A percentile compares a stretch with the other conserved stretches of the same genome.
phyloP scores from a whole-genome alignment of 345 rosid species.

The Aurinia saxatilis region DNA sequence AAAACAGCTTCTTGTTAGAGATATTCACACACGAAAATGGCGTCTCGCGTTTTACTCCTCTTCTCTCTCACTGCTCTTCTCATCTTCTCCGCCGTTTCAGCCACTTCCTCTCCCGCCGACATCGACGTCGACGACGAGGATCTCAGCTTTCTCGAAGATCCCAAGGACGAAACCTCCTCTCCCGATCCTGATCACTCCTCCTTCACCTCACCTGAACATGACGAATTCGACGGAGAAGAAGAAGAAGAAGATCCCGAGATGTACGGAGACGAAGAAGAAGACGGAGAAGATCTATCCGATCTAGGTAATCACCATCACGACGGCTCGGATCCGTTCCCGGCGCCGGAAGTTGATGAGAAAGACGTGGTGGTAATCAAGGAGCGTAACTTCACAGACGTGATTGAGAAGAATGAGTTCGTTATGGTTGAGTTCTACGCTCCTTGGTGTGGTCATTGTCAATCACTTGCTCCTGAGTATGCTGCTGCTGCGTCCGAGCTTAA shows the following conservation, averaged over 20 bases:
- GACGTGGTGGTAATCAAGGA: slow-evolving; percentile 83
- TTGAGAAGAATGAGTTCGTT: slow-evolving; percentile 61
- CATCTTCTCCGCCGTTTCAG: slow-evolving; percentile 40
- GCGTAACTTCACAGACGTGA: slow-evolving; percentile 62
- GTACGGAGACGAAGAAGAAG: slow-evolving; percentile 45
- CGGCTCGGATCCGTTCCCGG: slow-evolving; percentile 48
- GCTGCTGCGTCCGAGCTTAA: slow-evolving; percentile 96
- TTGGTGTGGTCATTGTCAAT: slow-evolving; percentile 98
- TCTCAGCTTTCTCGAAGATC: slow-evolving; percentile 75
- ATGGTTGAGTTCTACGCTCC: slow-evolving; percentile 99
- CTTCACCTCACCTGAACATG: slow-evolving; percentile 3
- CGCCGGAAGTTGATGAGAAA: slow-evolving; percentile 69
- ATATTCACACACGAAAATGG: slow-evolving; percentile 25
- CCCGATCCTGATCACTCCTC: background rate
- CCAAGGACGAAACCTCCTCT: slow-evolving; percentile 11
- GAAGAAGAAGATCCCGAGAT: slow-evolving; percentile 29
- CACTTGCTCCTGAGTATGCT: slow-evolving; percentile 95
- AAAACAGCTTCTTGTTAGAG: background rate
- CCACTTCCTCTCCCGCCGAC: slow-evolving; percentile 23
- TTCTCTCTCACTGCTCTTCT: slow-evolving; percentile 46
- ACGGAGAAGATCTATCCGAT: slow-evolving; percentile 48
- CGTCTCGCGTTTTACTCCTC: slow-evolving; percentile 38
- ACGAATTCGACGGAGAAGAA: slow-evolving; percentile 18
- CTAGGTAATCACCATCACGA: slow-evolving; percentile 50
- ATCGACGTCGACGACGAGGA: slow-evolving; percentile 51